A percentile compares a stretch with the other conserved stretches of the same genome.
Evolutionary conservation across 768 basidiomycete genomes (phyloP).

Genomic region (Auricularia heimuer): DNA sequence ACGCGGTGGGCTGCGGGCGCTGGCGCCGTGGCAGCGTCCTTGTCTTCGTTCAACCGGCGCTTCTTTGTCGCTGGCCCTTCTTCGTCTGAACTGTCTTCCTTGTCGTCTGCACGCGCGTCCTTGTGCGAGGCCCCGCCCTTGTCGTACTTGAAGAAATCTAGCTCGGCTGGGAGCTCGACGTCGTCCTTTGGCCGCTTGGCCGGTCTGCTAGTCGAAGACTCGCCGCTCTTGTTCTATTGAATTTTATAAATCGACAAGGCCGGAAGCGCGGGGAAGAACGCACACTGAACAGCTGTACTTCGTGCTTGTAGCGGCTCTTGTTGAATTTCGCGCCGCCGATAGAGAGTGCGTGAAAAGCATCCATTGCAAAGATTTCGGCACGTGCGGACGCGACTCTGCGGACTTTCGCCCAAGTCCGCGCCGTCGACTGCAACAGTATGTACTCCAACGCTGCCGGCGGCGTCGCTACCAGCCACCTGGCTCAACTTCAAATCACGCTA

Average conservation of each 20-base stretch:
- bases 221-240: neutral
- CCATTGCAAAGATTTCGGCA: slow-evolving; percentile 36
- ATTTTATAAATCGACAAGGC: neutral
- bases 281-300: slow-evolving; percentile 55
- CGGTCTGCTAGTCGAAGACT: neutral
- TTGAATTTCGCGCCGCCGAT: slow-evolving; percentile 77
- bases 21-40: slow-evolving; percentile 14
- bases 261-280: neutral
- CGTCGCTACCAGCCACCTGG: no score
- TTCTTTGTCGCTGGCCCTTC: slow-evolving; percentile 11
- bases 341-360: slow-evolving; percentile 83
- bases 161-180: slow-evolving; percentile 58
- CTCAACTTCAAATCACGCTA: no score
- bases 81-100: slow-evolving; percentile 23
- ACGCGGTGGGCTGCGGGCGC: slow-evolving; percentile 49
- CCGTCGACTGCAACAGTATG: no score
- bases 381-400: neutral
- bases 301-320: slow-evolving; percentile 60
- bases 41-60: slow-evolving; percentile 16
- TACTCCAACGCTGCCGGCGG: no score
- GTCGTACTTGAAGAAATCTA: slow-evolving; percentile 91
- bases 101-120: slow-evolving; percentile 30
- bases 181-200: slow-evolving; percentile 13
- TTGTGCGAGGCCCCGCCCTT: slow-evolving; percentile 31
- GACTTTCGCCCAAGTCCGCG: neutral